Evolutionary conservation across 352 stramenopile genomes (phyloP).

Genomic region (Phytophthora idaei): DNA sequence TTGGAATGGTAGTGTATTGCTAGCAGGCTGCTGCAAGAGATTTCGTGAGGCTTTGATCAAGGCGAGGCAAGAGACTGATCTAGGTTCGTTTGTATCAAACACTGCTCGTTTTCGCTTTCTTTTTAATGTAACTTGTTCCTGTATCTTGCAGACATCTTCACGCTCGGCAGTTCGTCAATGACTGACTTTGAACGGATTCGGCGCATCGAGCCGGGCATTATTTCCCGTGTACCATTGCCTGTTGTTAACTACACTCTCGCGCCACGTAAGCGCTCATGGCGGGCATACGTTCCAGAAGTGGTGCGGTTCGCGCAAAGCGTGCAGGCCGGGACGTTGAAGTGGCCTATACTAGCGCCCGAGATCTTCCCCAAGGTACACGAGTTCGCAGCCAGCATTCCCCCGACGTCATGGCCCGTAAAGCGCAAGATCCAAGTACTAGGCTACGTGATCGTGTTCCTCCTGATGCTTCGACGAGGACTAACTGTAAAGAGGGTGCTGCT

Average conservation of each 20-base stretch:
- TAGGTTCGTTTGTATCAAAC: conserved; percentile 46
- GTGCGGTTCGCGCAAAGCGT: conserved; percentile 57
- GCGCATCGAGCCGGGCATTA: conserved; percentile 41
- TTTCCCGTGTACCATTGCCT: conserved; percentile 60
- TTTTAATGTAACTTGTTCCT: neutral
- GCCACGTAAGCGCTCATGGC: conserved; percentile 54
- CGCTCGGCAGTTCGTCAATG: conserved; percentile 72
- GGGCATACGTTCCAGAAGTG: conserved; percentile 53
- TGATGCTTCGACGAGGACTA: conserved; percentile 56
- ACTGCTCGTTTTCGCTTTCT: neutral
- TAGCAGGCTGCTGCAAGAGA: conserved; percentile 59
- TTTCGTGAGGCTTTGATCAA: conserved; percentile 61
- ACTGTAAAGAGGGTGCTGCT: conserved; percentile 57
- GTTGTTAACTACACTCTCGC: conserved; percentile 68
- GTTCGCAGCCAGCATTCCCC: conserved; percentile 39
- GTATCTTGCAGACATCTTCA: conserved; percentile 61
- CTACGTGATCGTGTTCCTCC: conserved; percentile 60
- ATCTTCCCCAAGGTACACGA: conserved; percentile 57
- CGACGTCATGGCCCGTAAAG: conserved; percentile 45
- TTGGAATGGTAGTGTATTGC: conserved; percentile 46
- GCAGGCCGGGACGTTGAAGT: conserved; percentile 61
- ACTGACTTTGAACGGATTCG: conserved; percentile 71
- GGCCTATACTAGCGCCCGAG: conserved; percentile 53
- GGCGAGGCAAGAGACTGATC: conserved; percentile 42
- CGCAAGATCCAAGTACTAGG: conserved; percentile 51